Evolutionary conservation across 2,329 filamentous ascomycete species (phyloP), one percentile per base, ranked within the genome.

Genomic region (Fusarium tricinctum): DNA sequence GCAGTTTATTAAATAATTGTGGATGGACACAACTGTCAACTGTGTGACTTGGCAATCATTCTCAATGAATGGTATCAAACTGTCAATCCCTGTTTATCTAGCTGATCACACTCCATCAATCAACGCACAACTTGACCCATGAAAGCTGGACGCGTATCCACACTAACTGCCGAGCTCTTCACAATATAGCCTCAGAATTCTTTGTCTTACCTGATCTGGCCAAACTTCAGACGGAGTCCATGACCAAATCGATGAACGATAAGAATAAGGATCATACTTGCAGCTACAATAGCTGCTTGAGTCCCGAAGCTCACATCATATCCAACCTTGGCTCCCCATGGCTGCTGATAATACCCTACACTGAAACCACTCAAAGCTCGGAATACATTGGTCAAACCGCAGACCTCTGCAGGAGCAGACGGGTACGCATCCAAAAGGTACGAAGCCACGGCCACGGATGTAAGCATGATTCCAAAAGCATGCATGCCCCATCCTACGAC

Each of bases 381-480:
- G 14, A 71, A 72, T 30, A 77, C 74, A 46, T 78, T 78, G 26
- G 84, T 74, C 81, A 81, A 83, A 2, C 80, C 79, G 5, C 78
- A 79, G 0, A 85, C 82, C 52, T 85, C 82, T 2, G 81, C 83
- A 4, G 80, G 78, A 0, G 80, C 82, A 51, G 82, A 78, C 0
- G 84, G 84, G 60, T 85, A 85, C n/a, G 77, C 79, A 66, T 86
- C 83, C 1, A 86, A 77, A 7, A 79, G 71, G 60, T 86, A 86
- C 1, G 82, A 80, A 44, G 80, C 81, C 28, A 85, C 76, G 2
- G 80, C 83, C 13, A 84, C 82, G 1, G 83, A 84, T 8, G 79
- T 76, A n/a, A 81, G 77, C 79, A 85, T 88, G 73, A 86, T 82
- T 3, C 85, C 85, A 65, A 86, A 86, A 7, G 83, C 82, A 63